Evolutionary conservation across 2,329 filamentous ascomycete species (phyloP).

Genomic region (Helicocarpus griseus): DNA sequence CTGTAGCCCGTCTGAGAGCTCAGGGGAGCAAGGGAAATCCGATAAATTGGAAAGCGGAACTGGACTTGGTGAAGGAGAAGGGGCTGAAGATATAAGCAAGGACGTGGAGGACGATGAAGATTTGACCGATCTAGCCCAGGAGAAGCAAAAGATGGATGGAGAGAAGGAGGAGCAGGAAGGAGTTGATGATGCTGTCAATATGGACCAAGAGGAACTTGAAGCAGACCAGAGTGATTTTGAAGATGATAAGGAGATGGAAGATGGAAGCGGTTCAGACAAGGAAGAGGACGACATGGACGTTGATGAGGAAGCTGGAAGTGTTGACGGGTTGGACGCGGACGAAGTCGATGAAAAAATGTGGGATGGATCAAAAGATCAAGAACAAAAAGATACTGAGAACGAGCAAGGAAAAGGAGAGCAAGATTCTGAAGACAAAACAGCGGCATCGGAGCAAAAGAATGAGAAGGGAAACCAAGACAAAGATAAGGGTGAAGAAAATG

Average conservation of each 20-base stretch:
- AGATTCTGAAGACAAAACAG: slow-evolving; percentile 49
- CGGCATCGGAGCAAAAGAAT: slow-evolving; percentile 48
- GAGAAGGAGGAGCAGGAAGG: slow-evolving; percentile 35
- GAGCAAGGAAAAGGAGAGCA: slow-evolving; percentile 49
- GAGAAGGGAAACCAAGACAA: slow-evolving; percentile 45
- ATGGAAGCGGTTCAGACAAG: slow-evolving; percentile 51
- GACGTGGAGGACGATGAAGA: slow-evolving; percentile 93
- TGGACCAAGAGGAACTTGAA: slow-evolving; percentile 79
- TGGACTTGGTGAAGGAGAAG: slow-evolving; percentile 88
- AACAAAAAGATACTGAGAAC: slow-evolving; percentile 63
- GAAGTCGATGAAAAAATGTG: slow-evolving; percentile 98
- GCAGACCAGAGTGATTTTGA: slow-evolving; percentile 62
- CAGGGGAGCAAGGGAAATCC: slow-evolving; percentile 57
- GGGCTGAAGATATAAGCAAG: slow-evolving; percentile 95
- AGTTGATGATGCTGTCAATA: slow-evolving; percentile 39
- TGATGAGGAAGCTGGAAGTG: slow-evolving; percentile 82
- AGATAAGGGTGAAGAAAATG: slow-evolving; percentile 53
- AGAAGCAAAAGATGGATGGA: slow-evolving; percentile 50
- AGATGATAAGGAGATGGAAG: slow-evolving; percentile 45
- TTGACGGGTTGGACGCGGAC: slow-evolving; percentile 80
- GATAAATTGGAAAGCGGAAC: slow-evolving; percentile 85
- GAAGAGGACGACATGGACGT: slow-evolving; percentile 59
- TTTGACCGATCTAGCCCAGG: slow-evolving; percentile 79
- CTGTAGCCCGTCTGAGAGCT: slow-evolving; percentile 78
- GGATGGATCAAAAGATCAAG: slow-evolving; percentile 66